Base-by-base conservation (phyloP, 2,329 filamentous ascomycete species). In the Colletotrichum viniferum region DNA sequence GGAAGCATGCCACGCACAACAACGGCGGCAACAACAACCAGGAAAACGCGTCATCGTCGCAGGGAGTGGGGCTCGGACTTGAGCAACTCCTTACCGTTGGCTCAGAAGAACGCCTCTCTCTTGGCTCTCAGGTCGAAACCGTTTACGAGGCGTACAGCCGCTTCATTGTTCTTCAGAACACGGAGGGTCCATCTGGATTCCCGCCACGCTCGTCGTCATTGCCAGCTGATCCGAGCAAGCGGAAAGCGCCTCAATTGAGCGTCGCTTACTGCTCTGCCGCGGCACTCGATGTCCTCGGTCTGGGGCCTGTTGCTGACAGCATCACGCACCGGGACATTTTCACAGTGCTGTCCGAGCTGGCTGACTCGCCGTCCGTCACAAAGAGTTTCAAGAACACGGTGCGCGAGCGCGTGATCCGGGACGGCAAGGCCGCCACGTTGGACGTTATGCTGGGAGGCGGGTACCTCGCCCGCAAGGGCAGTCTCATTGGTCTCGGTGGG, bases 311-410 rank as follows among this genome's bases (percentile, higher is more conserved):
- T 1, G 77, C 81, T 18, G 81, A 79, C 7, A 79, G 79, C 13
- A 81, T 85, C 65, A 79, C 85, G 63, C 85, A 87, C 62, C 86
- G 85, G 76, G 89, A 92, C 74, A 84, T 91, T 14, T 92, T 92
- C 79, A 85, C 87, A 55, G 86, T 91, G n/a, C 84, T 92, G 6
- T 81, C 84, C 6, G 85, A 88, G n/a, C 85, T 87, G 60, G 84
- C 86, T 2, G 82, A 83, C n/a, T 84, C 86, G 10, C 84, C 85
- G 1, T 84, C 83, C 4, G 80, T 89, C 7, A 85, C 84, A 3
- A 86, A 85, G 65, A 82, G 84, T 0, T 88, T 90, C 81, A 87
- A 86, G 77, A 79, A 81, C 2, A 83, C 82, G 1, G 86, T 92
- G 4, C 83, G 84, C 26, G 84, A 86, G n/a, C 79, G 80, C 8